Base-by-base conservation (phyloP, 2,329 filamentous ascomycete genomes). In the Botrytis fabae region DNA sequence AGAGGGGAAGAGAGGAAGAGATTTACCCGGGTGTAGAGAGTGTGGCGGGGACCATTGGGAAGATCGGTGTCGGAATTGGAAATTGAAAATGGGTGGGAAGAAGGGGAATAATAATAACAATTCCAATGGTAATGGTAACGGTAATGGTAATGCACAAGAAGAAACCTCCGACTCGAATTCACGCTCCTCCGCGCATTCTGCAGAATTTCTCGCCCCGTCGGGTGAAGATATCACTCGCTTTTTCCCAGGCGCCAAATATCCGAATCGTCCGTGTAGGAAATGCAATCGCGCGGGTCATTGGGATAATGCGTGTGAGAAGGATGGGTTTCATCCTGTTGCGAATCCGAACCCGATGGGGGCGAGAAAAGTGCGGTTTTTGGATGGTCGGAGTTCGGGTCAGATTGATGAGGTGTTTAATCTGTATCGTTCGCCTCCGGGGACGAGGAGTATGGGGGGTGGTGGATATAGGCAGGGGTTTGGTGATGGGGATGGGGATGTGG, bases 41-140 rank as follows among this genome's bases (percentile, higher is more conserved):
- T 72, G 70, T 25, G 25, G 18, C 25, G 62, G 48, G 10, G 59
- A 59, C n/a, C 70, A 72, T 48, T 72, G 70, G 70, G 70, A 72
- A 38, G 40, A 72, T 68, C 61, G 60, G 22, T 72, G 70, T 59
- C n/a, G 69, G 20, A 32, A 25, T 5, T 63, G 60, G 59, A 71
- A 57, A 8, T 32, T 32, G 32, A 32, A 32, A 32, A 32, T 32
- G 32, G 32, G 32, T 32, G 32, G 32, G 32, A 32, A 32, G 32
- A 32, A 32, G 32, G 32, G 70, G 10, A 62, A 44, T 8, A 28
- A 22, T 0, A 68, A 68, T 40, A 62, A 20, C 2, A 59, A 48
- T 25, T 38, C 12, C 1, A 22, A 25, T 3, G 32, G 32, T 32
- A 32, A 32, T 3, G 32, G 32, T 32, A 32, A 32, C 4, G 4